Conservation (phyloP, 768 basidiomycete genomes). For the Mycena amicta region DNA sequence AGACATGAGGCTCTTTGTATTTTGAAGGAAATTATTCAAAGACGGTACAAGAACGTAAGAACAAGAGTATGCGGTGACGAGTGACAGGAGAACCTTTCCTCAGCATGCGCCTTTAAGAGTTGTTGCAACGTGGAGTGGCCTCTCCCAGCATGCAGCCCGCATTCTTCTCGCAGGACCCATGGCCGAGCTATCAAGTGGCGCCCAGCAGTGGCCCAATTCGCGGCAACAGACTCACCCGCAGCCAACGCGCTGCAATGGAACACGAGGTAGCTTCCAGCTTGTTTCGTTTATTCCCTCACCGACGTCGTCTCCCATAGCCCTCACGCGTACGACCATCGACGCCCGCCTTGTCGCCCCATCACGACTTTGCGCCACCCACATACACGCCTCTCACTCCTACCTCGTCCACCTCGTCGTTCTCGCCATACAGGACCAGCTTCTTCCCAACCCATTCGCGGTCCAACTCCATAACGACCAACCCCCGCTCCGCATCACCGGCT, state of each 20-base stretch:
- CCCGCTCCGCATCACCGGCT: constrained; percentile 63
- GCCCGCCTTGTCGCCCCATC: constrained; percentile 3
- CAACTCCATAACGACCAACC: constrained; percentile 34
- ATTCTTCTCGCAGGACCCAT: constrained; percentile 19
- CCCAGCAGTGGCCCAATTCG: constrained; percentile 31
- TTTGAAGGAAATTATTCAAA: constrained; percentile 7
- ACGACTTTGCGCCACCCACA: constrained; percentile 28
- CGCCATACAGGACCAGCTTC: constrained; percentile 39
- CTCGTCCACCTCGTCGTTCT: constrained; percentile 49
- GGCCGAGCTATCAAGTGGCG: constrained; percentile 55
- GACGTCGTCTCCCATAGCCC: no score
- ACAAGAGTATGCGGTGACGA: background rate
- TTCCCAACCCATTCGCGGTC: constrained; percentile 50
- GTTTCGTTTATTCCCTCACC: no score
- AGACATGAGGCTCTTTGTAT: background rate
- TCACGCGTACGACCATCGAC: constrained; percentile 5
- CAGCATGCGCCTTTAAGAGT: background rate
- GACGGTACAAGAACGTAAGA: background rate
- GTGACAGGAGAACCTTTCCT: background rate
- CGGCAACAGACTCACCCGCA: constrained; percentile 47
- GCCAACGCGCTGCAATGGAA: constrained; percentile 39
- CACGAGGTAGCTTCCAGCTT: constrained; percentile 16
- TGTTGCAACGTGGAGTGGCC: background rate
- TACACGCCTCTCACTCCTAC: constrained; percentile 46
- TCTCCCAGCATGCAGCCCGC: constrained; percentile 3